Evolutionary conservation across 2,329 filamentous ascomycete species (phyloP).

Genomic region (Trichoderma cornu-damae): DNA sequence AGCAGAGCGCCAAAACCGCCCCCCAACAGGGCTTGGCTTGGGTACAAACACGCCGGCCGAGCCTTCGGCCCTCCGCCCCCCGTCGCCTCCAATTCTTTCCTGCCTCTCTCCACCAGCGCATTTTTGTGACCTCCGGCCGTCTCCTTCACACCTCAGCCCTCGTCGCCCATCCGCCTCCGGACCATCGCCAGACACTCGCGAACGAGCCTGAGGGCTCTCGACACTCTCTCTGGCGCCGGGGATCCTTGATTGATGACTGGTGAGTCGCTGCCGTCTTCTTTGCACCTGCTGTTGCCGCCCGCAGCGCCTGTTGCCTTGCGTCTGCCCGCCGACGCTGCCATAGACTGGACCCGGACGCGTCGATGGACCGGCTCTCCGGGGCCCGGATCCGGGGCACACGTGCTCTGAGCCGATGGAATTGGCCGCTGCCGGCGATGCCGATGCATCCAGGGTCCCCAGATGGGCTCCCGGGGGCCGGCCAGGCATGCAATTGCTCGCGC

Average conservation of each 20-base stretch:
- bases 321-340: conserved; percentile 35
- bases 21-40: conserved; percentile 23
- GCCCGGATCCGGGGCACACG: conserved; percentile 24
- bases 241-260: conserved; percentile 46
- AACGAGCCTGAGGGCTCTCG: conserved; percentile 24
- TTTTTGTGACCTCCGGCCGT: conserved; percentile 34
- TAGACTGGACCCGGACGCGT: conserved; percentile 30
- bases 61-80: conserved; percentile 25
- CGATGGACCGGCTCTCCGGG: conserved; percentile 32
- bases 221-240: conserved; percentile 34
- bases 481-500: conserved; percentile 41
- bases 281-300: conserved; percentile 27
- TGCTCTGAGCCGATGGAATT: conserved; percentile 33
- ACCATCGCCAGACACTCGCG: conserved; percentile 25
- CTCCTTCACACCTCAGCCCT: conserved; percentile 33
- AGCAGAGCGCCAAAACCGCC: conserved; percentile 14
- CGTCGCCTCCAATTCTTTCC: conserved; percentile 39
- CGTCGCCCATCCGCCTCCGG: conserved; percentile 25
- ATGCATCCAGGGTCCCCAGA: conserved; percentile 27
- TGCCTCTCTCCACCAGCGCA: conserved; percentile 33
- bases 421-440: conserved; percentile 32
- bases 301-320: conserved; percentile 33
- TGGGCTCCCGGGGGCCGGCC: conserved; percentile 22
- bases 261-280: conserved; percentile 37
- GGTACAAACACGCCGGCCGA: conserved; percentile 28